Base-by-base conservation (phyloP, 768 basidiomycete species). In the Suillus plorans region DNA sequence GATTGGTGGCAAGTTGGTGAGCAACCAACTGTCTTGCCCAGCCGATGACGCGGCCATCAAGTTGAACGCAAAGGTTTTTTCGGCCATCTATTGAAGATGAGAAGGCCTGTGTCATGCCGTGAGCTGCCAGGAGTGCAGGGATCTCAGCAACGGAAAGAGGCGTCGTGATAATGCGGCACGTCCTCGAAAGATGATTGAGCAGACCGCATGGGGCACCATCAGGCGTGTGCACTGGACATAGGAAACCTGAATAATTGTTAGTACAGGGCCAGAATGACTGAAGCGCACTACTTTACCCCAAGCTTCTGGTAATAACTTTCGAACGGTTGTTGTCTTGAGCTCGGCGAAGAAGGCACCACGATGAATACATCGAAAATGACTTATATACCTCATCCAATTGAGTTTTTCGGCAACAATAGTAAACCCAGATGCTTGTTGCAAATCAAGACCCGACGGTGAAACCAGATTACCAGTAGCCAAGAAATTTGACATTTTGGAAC, bases 311-410 rank as follows among this genome's bases (percentile, higher is more conserved):
- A 98, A 81, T 60, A 99, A 81, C 77, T 99, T 99, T 67, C 97
- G 89, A 63, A 99, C 97, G 25, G 95, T 90, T 0, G 97, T 99
- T 1, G 97, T 99, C 81, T 98, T 98, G 62, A 99, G 86, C 76
- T 99, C 95, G 8, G 96, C 93, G 74, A 99, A 99, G 86, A 99
- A 99, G 44, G 97, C 95, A 76, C 97, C 97, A 79, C 97, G 93
- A 79, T 99, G 97, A 37, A 99, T 95, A 76, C 93, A 97, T 64
- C 97, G 85, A 45, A 99, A 99, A 80, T 99, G 97, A 73, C 92
- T 92, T 77, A 99, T 95, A 77, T 98, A 99, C 44, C 97, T 94
- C 69, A 92, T 90, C 88, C 97, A 99, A 77, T 99, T 99, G 66
- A 99, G 84, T 78, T 99, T 99, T 80, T 99, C 97, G 6, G 96